A percentile compares a stretch with the other conserved stretches of the same genome.
Evolutionary conservation across 495 filamentous ascomycete species (phyloP).

Genomic region (Penicillium nucicola): DNA sequence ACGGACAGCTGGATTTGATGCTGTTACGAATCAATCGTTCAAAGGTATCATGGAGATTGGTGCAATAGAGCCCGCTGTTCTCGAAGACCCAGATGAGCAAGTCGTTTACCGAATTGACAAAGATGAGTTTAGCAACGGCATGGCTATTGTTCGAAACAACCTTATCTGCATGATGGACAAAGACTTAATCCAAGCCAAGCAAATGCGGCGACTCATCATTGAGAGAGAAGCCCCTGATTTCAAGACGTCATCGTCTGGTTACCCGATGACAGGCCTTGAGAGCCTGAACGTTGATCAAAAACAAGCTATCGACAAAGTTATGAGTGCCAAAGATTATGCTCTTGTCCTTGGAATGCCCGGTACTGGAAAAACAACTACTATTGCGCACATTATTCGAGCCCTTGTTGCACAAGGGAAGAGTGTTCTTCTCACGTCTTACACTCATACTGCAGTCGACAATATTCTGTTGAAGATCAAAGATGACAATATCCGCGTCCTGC

Average conservation of each 20-base stretch:
- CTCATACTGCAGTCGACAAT: constrained; percentile 96
- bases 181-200: constrained; percentile 64
- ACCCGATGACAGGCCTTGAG: constrained; percentile 46
- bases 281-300: constrained; percentile 83
- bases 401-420: constrained; percentile 87
- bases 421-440: constrained; percentile 90
- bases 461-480: constrained; percentile 86
- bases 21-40: constrained; percentile 75
- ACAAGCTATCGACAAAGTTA: constrained; percentile 84
- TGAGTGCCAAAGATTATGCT: constrained; percentile 92
- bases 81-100: constrained; percentile 52
- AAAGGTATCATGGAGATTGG: constrained; percentile 86
- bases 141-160: constrained; percentile 92
- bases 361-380: constrained; percentile 96
- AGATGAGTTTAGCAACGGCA: constrained; percentile 96
- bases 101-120: constrained; percentile 86
- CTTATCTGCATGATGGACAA: constrained; percentile 88
- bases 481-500: constrained; percentile 75
- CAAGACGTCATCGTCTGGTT: constrained; percentile 58
- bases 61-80: constrained; percentile 42
- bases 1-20: constrained; percentile 70
- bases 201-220: constrained; percentile 75
- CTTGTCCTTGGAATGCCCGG: constrained; percentile 96
- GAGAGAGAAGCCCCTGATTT: constrained; percentile 70
- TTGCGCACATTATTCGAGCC: constrained; percentile 93